Base-by-base conservation (phyloP, 495 filamentous ascomycete species). In the Jackrogersella multiformis region DNA sequence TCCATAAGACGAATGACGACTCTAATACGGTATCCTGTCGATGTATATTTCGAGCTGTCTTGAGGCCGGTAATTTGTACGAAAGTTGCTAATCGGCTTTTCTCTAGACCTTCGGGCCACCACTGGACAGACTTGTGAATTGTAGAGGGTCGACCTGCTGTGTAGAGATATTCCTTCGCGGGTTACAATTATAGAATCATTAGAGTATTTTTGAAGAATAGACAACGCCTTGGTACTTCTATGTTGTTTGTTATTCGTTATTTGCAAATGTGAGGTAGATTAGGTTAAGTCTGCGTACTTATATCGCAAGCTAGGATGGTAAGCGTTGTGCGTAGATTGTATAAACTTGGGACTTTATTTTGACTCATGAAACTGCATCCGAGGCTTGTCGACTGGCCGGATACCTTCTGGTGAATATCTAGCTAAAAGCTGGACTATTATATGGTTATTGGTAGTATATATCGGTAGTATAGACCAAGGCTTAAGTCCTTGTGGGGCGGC, bases 391-490 rank as follows among this genome's bases (percentile, higher is more conserved):
- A 35, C 36, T 35, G 21, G 41, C 35, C 18, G 12, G 10, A 41
- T 0, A 3, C 20, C 32, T 26, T 49, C 24, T 12, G 56, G 60
- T 21, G 38, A 26, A 56, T n/a, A 7, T 48, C 41, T 15, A 39
- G 30, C 32, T 48, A n/a, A 48, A 30, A 26, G 51, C 62, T 57
- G 59, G 24, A 30, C 62, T 58, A 39, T 5, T 57, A 52, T 45
- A 51, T 35, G 41, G 45, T 15, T 42, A 42, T 39, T 21, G 28
- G 15, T 16, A 52, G 45, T 38, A 49, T 12, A 26, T n/a, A 20
- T 35, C 24, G 45, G 46, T 7, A 45, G 55, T 59, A 54, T 66
- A 59, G 62, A 59, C 62, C 54, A 46, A 53, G 54, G n/a, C n/a
- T n/a, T n/a, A n/a, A n/a, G n/a, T n/a, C n/a, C n/a, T n/a, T n/a